Evolutionary conservation across 352 stramenopile species (phyloP).

Genomic region (Pythium phragmitis): DNA sequence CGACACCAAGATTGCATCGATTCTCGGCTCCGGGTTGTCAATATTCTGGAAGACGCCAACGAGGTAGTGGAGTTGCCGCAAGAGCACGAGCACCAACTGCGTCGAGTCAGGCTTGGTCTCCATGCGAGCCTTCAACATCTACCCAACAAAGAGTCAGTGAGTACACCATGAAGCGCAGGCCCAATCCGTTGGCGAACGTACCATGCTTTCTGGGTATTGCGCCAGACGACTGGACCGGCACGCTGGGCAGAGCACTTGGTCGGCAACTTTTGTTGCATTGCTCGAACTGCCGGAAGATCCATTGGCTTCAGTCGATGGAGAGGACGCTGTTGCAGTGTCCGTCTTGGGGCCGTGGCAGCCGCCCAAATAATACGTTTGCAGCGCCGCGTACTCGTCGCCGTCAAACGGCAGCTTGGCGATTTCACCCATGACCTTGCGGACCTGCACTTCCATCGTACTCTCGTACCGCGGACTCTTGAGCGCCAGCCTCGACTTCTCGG

Average conservation of each 20-base stretch:
- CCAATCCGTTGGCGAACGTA: constrained; percentile 12
- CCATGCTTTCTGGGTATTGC: constrained; percentile 57
- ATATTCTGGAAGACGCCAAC: constrained; percentile 72
- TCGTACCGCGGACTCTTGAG: constrained; percentile 74
- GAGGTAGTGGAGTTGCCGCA: constrained; percentile 76
- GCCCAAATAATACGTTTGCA: constrained; percentile 64
- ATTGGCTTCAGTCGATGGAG: neutral
- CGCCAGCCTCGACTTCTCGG: constrained; percentile 44
- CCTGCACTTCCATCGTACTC: constrained; percentile 69
- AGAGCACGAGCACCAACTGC: constrained; percentile 42
- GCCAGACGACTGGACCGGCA: constrained; percentile 47
- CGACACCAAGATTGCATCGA: constrained; percentile 59
- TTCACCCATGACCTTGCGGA: constrained; percentile 62
- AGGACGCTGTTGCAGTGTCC: neutral
- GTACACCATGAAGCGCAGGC: no score
- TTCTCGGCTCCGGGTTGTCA: constrained; percentile 52
- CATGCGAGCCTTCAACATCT: constrained; percentile 49
- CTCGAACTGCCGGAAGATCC: constrained; percentile 1
- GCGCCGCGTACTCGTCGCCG: constrained; percentile 55
- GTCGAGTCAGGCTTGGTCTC: constrained; percentile 37
- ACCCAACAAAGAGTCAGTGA: constrained; percentile 12
- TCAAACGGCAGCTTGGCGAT: constrained; percentile 68
- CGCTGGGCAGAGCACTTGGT: constrained; percentile 23
- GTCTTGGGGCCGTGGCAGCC: constrained; percentile 42
- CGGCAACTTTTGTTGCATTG: constrained; percentile 3